Evolutionary conservation across 2,329 filamentous ascomycete species (phyloP), one percentile per base, ranked within the genome.

Genomic region (Cordyceps tenuipes): DNA sequence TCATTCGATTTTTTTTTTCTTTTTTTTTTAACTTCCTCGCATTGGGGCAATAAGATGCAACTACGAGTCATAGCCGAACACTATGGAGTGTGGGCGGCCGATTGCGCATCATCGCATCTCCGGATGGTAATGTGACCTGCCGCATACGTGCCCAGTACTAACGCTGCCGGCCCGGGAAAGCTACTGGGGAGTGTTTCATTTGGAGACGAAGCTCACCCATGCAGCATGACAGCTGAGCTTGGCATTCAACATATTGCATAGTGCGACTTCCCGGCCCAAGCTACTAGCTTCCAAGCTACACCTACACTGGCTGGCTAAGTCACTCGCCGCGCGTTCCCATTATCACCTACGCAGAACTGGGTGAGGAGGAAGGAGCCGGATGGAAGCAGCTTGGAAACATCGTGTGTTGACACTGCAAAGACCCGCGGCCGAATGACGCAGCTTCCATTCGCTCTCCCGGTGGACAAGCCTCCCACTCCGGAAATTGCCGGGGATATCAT

Each of bases 401-500:
- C n/a, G 6, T 4, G 31, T 19, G 19, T 2, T 8, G 4, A 50
- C n/a, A 50, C n/a, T 8, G 17, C 8, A 19, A 12, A 9, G 13
- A n/a, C 9, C 7, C 19, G n/a, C 1, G 7, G 7, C 9, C n/a
- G n/a, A n/a, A n/a, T n/a, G 5, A 59, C 48, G 13, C 31, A 19
- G 17, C 47, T 63, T 23, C 49, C 59, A 3, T 60, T 64, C 9
- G 36, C 52, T 21, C 36, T 64, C 12, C 58, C 62, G 3, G n/a
- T 48, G n/a, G 61, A 57, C 54, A 57, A 59, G 31, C 39, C 49
- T 15, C 62, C 62, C 7, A 61, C 62, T 15, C 62, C 61, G 44
- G 9, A 26, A 15, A 59, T 59, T 6, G 55, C 55, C 9, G 23
- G 39, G 29, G 61, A 60, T 41, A 64, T 64, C 5, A 39, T 64